A percentile compares a stretch with the other conserved stretches of the same genome.
Conservation (phyloP, 106 monocot species). For the Platanthera zijinensis region DNA sequence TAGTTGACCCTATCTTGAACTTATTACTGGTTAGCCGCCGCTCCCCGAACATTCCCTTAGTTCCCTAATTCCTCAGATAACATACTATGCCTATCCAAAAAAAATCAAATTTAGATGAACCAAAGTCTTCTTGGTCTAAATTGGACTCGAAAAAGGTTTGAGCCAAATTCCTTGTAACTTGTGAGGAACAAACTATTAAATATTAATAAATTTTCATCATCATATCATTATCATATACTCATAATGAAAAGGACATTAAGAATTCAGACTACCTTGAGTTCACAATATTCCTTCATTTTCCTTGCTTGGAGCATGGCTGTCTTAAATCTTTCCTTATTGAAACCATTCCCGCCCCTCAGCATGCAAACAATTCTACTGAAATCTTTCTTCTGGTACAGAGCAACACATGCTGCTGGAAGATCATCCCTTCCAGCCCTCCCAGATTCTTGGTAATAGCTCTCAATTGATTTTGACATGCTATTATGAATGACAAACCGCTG, state of each 20-base stretch:
- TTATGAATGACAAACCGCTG: slow-evolving; percentile 94
- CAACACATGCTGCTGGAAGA: slow-evolving; percentile 64
- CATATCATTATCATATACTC: neutral
- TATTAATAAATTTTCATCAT: too few species aligned
- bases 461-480: slow-evolving; percentile 93
- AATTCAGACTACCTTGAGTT: slow-evolving; percentile 59
- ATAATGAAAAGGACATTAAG: neutral
- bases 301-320: slow-evolving; percentile 88
- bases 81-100: too few species aligned
- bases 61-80: too few species aligned
- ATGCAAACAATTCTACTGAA: slow-evolving; percentile 96
- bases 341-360: slow-evolving; percentile 53
- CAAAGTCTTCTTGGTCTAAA: too few species aligned
- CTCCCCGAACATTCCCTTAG: too few species aligned
- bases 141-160: too few species aligned
- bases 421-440: slow-evolving; percentile 93
- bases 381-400: slow-evolving; percentile 90
- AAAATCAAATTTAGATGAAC: too few species aligned
- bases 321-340: slow-evolving; percentile 61
- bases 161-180: too few species aligned
- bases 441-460: slow-evolving; percentile 99
- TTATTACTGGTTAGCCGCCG: too few species aligned
- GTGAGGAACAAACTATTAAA: too few species aligned
- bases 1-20: too few species aligned
- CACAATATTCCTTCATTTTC: slow-evolving; percentile 95